These are phyloP conservation scores for Chenopodium suecicum DNA, from an alignment of 148 eudicot genomes.

Conservation along the genomic window DNA sequence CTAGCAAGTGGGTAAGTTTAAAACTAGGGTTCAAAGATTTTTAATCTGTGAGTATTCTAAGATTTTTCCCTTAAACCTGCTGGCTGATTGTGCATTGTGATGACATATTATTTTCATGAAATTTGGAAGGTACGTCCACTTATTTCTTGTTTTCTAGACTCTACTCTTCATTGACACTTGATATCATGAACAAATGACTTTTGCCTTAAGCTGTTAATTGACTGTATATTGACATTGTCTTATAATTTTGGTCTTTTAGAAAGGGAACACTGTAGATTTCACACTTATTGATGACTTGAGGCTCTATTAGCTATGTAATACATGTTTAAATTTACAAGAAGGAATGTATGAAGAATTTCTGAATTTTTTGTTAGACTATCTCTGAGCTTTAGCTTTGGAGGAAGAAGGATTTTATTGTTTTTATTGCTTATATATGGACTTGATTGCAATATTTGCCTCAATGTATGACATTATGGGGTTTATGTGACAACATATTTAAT, in stretches of 20 bases:
- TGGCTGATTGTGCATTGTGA: not conserved
- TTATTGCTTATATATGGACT: not conserved
- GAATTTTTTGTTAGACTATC: not conserved
- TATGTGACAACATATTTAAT: not conserved
- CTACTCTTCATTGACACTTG: not conserved
- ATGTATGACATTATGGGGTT: not conserved
- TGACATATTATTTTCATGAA: not conserved
- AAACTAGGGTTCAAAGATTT: not conserved
- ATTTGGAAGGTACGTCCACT: not conserved
- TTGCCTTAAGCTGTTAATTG: not conserved
- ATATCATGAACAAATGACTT: no score
- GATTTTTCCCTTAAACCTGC: not conserved
- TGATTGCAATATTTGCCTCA: not conserved
- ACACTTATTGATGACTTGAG: no score
- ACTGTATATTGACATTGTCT: not conserved
- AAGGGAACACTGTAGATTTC: no score
- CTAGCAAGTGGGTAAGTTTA: conserved; percentile 92
- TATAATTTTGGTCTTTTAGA: no score
- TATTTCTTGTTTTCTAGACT: not conserved
- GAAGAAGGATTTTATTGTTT: not conserved
- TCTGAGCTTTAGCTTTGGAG: conserved; percentile 8
- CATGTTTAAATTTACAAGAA: not conserved
- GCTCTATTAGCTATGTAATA: not conserved
- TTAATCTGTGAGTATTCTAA: no score
- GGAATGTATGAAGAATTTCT: not conserved